Evolutionary conservation across 169 alveolate genomes (phyloP).

Genomic region (Cryptosporidium andersoni): DNA sequence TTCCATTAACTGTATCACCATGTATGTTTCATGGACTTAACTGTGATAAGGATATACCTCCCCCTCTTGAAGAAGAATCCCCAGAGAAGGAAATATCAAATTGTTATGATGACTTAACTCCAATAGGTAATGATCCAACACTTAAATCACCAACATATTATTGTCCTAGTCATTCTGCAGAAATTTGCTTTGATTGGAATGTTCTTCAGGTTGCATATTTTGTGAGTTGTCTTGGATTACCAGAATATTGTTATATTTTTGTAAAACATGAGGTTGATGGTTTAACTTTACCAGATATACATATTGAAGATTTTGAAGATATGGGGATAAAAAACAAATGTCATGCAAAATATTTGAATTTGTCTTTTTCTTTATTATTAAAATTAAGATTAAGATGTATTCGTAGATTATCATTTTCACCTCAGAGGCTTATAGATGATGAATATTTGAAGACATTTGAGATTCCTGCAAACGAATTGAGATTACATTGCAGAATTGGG

Average conservation of each 20-base stretch:
- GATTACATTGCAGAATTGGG: constrained; percentile 77
- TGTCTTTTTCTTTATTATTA: constrained; percentile 69
- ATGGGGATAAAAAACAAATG: constrained; percentile 72
- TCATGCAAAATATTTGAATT: constrained; percentile 63
- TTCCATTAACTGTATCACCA: no score
- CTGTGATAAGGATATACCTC: no score
- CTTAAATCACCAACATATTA: constrained; percentile 13
- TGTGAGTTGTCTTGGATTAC: constrained; percentile 73
- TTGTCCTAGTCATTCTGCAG: constrained; percentile 67
- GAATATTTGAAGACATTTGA: constrained; percentile 62
- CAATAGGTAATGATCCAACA: neutral
- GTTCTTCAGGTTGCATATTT: constrained; percentile 74
- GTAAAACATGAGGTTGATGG: constrained; percentile 74
- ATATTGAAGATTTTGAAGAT: constrained; percentile 66
- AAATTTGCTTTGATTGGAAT: constrained; percentile 74
- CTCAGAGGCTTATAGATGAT: constrained; percentile 59
- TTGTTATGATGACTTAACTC: neutral
- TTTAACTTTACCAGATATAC: constrained; percentile 74
- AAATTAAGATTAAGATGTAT: constrained; percentile 75
- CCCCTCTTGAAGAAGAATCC: neutral
- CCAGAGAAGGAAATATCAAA: neutral
- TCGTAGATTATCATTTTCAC: constrained; percentile 64
- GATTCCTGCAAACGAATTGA: constrained; percentile 73
- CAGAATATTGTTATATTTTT: constrained; percentile 71
- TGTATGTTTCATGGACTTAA: no score